These are phyloP conservation scores for Pleurotus tuber-regium DNA, from an alignment of 768 basidiomycete genomes.

Conservation along the genomic window DNA sequence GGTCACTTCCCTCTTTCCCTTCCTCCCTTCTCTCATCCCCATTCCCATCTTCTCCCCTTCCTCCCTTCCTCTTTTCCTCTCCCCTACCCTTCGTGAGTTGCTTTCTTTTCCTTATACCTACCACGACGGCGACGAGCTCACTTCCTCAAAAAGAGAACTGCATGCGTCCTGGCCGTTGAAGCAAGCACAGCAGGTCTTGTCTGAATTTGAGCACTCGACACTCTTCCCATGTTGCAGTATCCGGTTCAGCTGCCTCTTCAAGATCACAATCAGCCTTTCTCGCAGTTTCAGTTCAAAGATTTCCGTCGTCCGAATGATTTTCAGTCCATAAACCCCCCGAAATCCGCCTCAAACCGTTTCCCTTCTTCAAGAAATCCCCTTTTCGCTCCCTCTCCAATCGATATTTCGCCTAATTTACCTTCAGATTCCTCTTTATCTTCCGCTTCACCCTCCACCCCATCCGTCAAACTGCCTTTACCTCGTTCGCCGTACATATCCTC, in stretches of 20 bases:
- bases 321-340: neutral
- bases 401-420: constrained; percentile 24
- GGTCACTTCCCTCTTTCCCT: constrained; percentile 15
- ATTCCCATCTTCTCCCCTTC: constrained; percentile 16
- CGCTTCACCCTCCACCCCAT: constrained; percentile 24
- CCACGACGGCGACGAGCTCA: too few species aligned
- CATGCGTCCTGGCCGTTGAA: constrained; percentile 1
- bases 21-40: constrained; percentile 13
- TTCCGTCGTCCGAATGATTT: constrained; percentile 14
- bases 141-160: neutral
- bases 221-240: constrained; percentile 60
- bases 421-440: constrained; percentile 16
- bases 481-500: constrained; percentile 38
- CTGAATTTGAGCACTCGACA: constrained; percentile 38
- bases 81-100: neutral
- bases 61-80: constrained; percentile 9
- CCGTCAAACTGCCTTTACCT: constrained; percentile 28
- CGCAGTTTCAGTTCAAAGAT: constrained; percentile 22
- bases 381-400: constrained; percentile 19
- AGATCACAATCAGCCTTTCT: constrained; percentile 26
- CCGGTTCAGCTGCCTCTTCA: constrained; percentile 36
- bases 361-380: constrained; percentile 9
- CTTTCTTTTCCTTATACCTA: neutral
- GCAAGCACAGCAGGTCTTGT: constrained; percentile 54
- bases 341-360: constrained; percentile 5